Percentiles rank a stretch among this genome's conserved stretches.
Evolutionary conservation across 2,329 filamentous ascomycete genomes (phyloP).

Genomic region (Calonectria leucothoes): DNA sequence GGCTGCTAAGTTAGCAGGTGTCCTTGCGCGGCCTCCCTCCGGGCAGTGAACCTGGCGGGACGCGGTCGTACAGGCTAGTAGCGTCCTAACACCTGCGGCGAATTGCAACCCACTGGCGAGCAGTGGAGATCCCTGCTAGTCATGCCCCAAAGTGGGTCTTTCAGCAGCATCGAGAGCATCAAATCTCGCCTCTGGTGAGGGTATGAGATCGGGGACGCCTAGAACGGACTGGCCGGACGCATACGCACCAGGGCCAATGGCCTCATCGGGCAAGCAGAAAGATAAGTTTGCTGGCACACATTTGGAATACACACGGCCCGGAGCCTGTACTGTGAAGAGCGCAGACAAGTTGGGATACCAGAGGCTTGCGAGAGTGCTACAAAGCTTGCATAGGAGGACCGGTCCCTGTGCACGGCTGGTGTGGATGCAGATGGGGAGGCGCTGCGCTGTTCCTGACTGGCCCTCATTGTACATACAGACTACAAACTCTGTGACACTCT

Average conservation of each 20-base stretch:
- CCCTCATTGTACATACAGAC: background rate
- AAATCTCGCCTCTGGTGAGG: constrained; percentile 40
- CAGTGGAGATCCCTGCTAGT: constrained; percentile 36
- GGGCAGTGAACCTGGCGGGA: background rate
- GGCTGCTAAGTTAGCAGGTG: constrained; percentile 37
- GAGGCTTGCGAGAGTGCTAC: constrained; percentile 4
- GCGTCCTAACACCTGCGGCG: constrained; percentile 21
- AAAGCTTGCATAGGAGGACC: background rate
- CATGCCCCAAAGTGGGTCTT: constrained; percentile 29
- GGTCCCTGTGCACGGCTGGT: constrained; percentile 3
- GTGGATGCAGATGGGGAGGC: background rate
- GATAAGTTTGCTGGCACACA: background rate
- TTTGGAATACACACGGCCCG: background rate
- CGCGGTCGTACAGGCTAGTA: background rate
- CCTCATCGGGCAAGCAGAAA: constrained; percentile 11
- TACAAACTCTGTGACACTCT: constrained; percentile 2
- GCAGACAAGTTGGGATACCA: background rate
- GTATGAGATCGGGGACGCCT: constrained; percentile 34
- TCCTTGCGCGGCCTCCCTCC: constrained; percentile 7
- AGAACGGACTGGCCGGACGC: constrained; percentile 15
- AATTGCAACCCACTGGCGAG: constrained; percentile 24
- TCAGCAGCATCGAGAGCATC: constrained; percentile 30
- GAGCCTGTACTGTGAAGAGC: background rate
- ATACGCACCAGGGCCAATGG: constrained; percentile 14
- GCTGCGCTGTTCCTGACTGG: background rate